A percentile compares a stretch with the other conserved stretches of the same genome.
phyloP scores from a whole-genome alignment of 805 yeast genomes.

The Starmerella gropengiesseri region DNA sequence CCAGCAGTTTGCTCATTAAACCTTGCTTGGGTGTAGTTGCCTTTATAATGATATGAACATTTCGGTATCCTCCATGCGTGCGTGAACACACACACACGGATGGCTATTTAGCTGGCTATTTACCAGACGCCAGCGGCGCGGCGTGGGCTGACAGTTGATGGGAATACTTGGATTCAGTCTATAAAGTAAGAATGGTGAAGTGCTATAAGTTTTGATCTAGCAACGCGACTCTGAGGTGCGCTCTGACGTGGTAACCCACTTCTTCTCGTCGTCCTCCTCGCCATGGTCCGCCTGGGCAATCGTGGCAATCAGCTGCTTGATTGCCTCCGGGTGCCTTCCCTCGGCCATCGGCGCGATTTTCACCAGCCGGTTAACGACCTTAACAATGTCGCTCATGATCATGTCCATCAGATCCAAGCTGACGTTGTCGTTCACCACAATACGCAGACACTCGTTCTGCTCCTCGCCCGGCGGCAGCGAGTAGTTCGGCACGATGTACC shows the following conservation, averaged over 20 bases:
- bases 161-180: no score
- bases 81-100: no score
- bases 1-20: no score
- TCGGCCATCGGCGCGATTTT: slow-evolving; percentile 33
- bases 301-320: slow-evolving; percentile 18
- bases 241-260: slow-evolving; percentile 23
- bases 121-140: no score
- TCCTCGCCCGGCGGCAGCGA: slow-evolving; percentile 56
- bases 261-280: slow-evolving; percentile 26
- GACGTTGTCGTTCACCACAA: slow-evolving; percentile 67
- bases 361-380: slow-evolving; percentile 43
- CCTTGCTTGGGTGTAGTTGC: no score
- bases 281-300: slow-evolving; percentile 23
- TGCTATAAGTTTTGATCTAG: no score
- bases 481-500: slow-evolving; percentile 85
- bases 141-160: no score
- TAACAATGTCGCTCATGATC: slow-evolving; percentile 50
- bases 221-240: no score
- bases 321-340: slow-evolving; percentile 8
- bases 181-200: no score
- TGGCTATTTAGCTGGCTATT: no score
- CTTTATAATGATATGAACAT: no score
- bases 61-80: no score
- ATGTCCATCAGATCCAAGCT: slow-evolving; percentile 51
- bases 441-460: slow-evolving; percentile 62